Base-by-base conservation (phyloP, 2,329 filamentous ascomycete species). In the Geosmithia putterillii region DNA sequence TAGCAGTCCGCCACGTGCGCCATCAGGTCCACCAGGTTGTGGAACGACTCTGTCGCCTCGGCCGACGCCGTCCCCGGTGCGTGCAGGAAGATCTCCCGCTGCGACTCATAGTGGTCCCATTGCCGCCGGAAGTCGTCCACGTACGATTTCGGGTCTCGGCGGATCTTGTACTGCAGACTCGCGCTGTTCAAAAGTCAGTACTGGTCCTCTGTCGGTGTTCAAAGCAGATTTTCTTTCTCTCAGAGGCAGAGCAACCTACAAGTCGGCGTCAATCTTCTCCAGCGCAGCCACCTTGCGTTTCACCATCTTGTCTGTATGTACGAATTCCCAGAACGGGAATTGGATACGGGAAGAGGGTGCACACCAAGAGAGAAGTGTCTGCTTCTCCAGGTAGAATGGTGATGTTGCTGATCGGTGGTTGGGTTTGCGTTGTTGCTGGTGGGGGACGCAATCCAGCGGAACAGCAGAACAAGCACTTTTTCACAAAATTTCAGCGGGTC, bases 1-100 rank as follows among this genome's bases (percentile, higher is more conserved):
- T 94, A 98, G 67, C 87, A 94, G 57, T 95, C 89, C 58, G 90
- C 84, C 48, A 94, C 84, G 64, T 98, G 92, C 18, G 89, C 81
- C 53, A 96, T 81, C 54, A 98, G 85, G 57, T 96, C 90, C 54
- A 98, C 84, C 52, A 95, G 75, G 56, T 96, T 89, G 54, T 85
- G 82, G 53, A 98, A 83, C 12, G 86, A 87, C 44, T 92, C 79
- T 45, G 90, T 71, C 40, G 86, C 86, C 39, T 82, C 82, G 53
- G 83, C 77, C 44, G 86, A 85, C 42, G 84, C 82, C 9, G 83
- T 83, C 14, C 81, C 72, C 6, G 92, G 92, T 40, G 86, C 84
- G 37, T 83, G 77, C 55, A 95, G 74, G 65, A 96, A 95, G 52
- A 96, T 87, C 57, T 95, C 87, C 47, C 86, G 80, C 59, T 94